Evolutionary conservation across 441 rosid genomes (phyloP).

Genomic region (Breynia disticha): DNA sequence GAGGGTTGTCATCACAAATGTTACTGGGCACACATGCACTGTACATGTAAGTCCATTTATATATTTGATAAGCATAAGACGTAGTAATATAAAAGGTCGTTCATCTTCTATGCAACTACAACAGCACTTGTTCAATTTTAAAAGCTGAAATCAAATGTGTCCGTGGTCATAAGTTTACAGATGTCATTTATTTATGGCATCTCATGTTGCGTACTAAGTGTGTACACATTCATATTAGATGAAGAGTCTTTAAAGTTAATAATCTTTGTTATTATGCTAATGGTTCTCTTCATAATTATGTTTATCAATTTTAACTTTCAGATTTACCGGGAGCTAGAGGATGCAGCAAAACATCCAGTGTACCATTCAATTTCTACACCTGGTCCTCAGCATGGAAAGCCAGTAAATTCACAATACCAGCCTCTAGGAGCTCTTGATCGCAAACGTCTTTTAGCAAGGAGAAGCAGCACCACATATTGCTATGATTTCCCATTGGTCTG

Average conservation of each 20-base stretch:
- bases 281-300: slow-evolving; percentile 2
- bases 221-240: too few species aligned
- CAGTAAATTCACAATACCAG: slow-evolving; percentile 59
- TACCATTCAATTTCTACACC: slow-evolving; percentile 58
- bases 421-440: slow-evolving; percentile 71
- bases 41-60: slow-evolving; percentile 72
- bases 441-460: slow-evolving; percentile 83
- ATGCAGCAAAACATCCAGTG: slow-evolving; percentile 37
- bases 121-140: too few species aligned
- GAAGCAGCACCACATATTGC: slow-evolving; percentile 87
- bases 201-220: too few species aligned
- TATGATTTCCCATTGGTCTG: slow-evolving; percentile 95
- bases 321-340: slow-evolving; percentile 90
- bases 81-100: neutral
- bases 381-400: slow-evolving; percentile 63
- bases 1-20: slow-evolving; percentile 83
- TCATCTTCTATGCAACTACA: neutral
- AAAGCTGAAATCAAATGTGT: too few species aligned
- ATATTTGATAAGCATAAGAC: slow-evolving; percentile 3
- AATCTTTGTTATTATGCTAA: neutral
- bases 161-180: too few species aligned
- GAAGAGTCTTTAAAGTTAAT: too few species aligned
- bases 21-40: slow-evolving; percentile 92
- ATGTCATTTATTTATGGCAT: too few species aligned
- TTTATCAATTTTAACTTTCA: slow-evolving; percentile 43